A percentile compares a stretch with the other conserved stretches of the same genome.
These are phyloP conservation scores for Apiotrichum porosum DNA, from an alignment of 1,284 basidiomycete species.

Conservation along the genomic window DNA sequence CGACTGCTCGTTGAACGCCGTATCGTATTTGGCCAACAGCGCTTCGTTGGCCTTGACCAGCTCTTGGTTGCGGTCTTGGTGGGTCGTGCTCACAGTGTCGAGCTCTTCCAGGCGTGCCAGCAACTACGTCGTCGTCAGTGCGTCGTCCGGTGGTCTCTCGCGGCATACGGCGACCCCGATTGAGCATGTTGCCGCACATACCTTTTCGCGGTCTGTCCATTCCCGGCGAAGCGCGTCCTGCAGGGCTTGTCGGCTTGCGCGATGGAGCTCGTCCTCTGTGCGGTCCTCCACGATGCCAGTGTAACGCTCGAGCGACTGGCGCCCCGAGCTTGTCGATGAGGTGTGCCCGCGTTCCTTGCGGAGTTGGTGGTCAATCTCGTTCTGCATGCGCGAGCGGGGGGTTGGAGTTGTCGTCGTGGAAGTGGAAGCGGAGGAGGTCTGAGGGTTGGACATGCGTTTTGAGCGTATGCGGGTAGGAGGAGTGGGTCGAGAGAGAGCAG, in stretches of 20 bases:
- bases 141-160: too few species aligned
- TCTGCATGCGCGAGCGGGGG: too few species aligned
- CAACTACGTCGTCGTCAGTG: constrained; percentile 5
- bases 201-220: constrained; percentile 36
- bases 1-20: constrained; percentile 36
- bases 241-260: constrained; percentile 29
- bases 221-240: constrained; percentile 28
- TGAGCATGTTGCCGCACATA: constrained; percentile 22
- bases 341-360: too few species aligned
- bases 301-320: constrained; percentile 6
- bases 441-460: constrained; percentile 6
- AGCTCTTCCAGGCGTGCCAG: constrained; percentile 13
- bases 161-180: too few species aligned
- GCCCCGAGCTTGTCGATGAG: neutral
- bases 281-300: constrained; percentile 23
- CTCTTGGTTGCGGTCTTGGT: constrained; percentile 1
- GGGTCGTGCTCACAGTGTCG: constrained; percentile 2
- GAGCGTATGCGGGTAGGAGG: constrained; percentile 10
- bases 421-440: neutral
- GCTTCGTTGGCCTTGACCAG: constrained; percentile 2
- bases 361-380: too few species aligned
- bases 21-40: constrained; percentile 27
- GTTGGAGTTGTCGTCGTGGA: too few species aligned
- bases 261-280: constrained; percentile 30
- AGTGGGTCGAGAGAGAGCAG: constrained; percentile 5